Percentiles rank a stretch among this genome's conserved stretches.
Evolutionary conservation across 148 eudicot species (phyloP).

Genomic region (Bassia scoparia): DNA sequence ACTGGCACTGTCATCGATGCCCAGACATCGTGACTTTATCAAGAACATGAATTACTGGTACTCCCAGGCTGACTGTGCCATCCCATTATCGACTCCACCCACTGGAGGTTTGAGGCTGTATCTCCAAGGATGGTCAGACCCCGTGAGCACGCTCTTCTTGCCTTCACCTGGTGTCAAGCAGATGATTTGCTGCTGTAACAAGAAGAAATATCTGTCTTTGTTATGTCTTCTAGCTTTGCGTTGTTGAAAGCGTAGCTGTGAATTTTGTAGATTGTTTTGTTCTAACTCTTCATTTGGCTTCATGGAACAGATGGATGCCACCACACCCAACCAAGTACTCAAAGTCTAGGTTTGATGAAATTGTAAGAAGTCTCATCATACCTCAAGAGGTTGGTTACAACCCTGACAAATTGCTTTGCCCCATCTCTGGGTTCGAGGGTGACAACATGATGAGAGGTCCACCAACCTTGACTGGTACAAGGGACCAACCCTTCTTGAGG

Average conservation of each 20-base stretch:
- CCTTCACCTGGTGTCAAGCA: conserved; percentile 41
- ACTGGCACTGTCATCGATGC: conserved; percentile 49
- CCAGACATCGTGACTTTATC: conserved; percentile 40
- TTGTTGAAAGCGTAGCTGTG: not conserved
- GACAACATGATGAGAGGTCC: conserved; percentile 47
- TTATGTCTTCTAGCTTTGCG: not conserved
- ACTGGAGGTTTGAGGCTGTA: conserved; percentile 43
- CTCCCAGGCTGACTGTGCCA: conserved; percentile 47
- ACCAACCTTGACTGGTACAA: conserved; percentile 50
- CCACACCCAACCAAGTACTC: conserved; percentile 43
- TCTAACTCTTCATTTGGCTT: not conserved
- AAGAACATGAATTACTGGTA: conserved; percentile 44
- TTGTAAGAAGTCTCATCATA: conserved; percentile 31
- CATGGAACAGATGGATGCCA: conserved; percentile 35
- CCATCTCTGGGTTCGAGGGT: conserved; percentile 42
- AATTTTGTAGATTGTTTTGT: not conserved
- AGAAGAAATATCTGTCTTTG: conserved; percentile 19
- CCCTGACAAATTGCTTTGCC: conserved; percentile 36
- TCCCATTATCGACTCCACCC: conserved; percentile 42
- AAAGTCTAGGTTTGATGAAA: conserved; percentile 38
- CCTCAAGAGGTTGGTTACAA: conserved; percentile 42
- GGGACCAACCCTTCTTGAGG: conserved; percentile 47
- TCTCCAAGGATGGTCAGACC: conserved; percentile 45
- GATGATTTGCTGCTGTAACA: conserved; percentile 41
- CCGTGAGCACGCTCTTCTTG: conserved; percentile 41